These are phyloP conservation scores for Infundibulicybe gibba DNA, from an alignment of 768 basidiomycete genomes.

Conservation along the genomic window DNA sequence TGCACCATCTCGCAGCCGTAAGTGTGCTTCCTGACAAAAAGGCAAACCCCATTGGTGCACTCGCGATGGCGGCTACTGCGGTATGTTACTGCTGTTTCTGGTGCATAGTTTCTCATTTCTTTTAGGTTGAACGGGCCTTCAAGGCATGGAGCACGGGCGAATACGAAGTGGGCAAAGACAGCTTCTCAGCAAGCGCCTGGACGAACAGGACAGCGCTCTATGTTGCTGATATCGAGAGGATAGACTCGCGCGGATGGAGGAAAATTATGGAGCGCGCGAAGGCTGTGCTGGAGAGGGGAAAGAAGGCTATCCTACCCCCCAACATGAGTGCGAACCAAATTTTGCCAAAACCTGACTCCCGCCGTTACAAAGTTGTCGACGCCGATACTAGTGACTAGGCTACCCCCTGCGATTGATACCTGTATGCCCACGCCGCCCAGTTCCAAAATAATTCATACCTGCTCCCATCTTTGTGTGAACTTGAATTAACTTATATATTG, in stretches of 20 bases:
- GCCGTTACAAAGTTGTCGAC: too few species aligned
- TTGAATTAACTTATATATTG: too few species aligned
- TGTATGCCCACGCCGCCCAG: too few species aligned
- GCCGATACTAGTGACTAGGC: too few species aligned
- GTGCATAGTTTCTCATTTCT: neutral
- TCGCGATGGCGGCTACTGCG: slow-evolving; percentile 2
- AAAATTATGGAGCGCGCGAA: slow-evolving; percentile 2
- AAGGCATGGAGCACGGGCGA: slow-evolving; percentile 2
- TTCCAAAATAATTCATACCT: too few species aligned
- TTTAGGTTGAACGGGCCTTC: slow-evolving; percentile 5
- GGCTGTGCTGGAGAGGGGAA: neutral
- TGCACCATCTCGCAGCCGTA: neutral
- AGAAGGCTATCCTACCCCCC: too few species aligned
- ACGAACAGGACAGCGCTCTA: slow-evolving; percentile 1
- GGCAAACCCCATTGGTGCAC: slow-evolving; percentile 1
- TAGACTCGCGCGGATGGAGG: slow-evolving; percentile 1
- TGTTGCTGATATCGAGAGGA: neutral
- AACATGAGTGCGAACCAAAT: too few species aligned
- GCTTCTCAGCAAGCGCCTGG: slow-evolving; percentile 3
- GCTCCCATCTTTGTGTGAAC: too few species aligned
- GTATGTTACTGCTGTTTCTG: slow-evolving; percentile 1
- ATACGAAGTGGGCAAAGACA: neutral
- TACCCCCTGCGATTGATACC: too few species aligned
- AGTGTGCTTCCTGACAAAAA: neutral
- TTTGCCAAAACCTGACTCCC: too few species aligned